These are phyloP conservation scores for Ajuga reptans DNA, from an alignment of 305 asterid genomes.

Conservation along the genomic window DNA sequence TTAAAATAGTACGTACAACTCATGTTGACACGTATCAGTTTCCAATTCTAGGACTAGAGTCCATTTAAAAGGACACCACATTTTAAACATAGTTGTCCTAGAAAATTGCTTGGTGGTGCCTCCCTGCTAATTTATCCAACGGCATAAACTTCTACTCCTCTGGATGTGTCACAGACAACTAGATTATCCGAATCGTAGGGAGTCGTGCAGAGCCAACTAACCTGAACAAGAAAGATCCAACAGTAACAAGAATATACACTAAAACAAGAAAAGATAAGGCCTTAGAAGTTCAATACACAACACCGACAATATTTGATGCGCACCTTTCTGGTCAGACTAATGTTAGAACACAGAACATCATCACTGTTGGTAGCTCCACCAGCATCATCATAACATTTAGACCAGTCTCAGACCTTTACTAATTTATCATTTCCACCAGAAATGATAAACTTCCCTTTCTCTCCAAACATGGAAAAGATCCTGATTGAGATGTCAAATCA, in stretches of 20 bases:
- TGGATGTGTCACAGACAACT: slow-evolving; percentile 76
- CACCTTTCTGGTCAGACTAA: slow-evolving; percentile 58
- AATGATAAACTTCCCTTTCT: slow-evolving; percentile 66
- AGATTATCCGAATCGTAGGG: slow-evolving; percentile 75
- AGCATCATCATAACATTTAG: slow-evolving; percentile 31
- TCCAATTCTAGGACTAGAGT: background rate
- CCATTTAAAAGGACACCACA: background rate
- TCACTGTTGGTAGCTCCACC: slow-evolving; percentile 28
- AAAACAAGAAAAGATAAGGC: background rate
- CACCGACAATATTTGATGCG: slow-evolving; percentile 16
- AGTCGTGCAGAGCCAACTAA: slow-evolving; percentile 82
- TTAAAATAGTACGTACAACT: background rate
- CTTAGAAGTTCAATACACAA: background rate
- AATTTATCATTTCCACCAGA: slow-evolving; percentile 87
- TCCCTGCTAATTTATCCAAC: slow-evolving; percentile 28
- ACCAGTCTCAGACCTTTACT: slow-evolving; percentile 83
- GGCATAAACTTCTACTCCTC: slow-evolving; percentile 43
- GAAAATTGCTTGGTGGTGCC: background rate
- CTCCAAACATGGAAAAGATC: slow-evolving; percentile 74
- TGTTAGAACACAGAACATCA: slow-evolving; percentile 33
- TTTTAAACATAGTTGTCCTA: background rate
- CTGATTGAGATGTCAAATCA: slow-evolving; percentile 28
- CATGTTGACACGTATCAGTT: background rate
- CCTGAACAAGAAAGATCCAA: slow-evolving; percentile 37
- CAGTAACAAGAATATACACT: slow-evolving; percentile 1